phyloP scores from a whole-genome alignment of 73 alveolate genomes.

The Symbiodinium pilosum region DNA sequence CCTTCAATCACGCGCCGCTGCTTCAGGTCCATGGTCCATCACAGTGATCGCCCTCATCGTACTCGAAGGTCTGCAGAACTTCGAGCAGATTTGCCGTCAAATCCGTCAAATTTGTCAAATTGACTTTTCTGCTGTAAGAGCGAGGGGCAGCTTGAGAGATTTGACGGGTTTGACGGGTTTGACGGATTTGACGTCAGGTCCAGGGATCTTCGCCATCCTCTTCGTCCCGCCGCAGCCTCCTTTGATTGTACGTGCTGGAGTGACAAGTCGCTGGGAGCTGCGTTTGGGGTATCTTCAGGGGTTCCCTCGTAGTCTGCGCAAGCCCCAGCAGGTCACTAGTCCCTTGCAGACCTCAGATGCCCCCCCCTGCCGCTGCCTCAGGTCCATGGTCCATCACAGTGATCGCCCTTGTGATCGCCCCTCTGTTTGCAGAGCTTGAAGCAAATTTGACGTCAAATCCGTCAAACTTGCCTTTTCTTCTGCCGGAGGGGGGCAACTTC shows the following conservation, averaged over 20 bases:
- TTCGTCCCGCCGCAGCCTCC: conserved; percentile 1
- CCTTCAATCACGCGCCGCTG: background rate
- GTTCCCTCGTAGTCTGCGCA: background rate
- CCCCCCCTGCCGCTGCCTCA: background rate
- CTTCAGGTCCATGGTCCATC: background rate
- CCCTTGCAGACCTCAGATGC: background rate
- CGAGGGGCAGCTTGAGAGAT: background rate
- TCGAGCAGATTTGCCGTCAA: background rate
- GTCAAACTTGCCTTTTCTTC: background rate
- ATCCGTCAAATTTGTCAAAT: background rate
- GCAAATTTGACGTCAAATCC: background rate
- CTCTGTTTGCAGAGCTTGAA: background rate
- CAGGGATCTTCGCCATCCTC: background rate
- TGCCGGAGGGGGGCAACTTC: background rate
- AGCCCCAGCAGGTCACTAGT: background rate
- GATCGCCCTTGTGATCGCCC: background rate
- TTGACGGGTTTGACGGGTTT: background rate
- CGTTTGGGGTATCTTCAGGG: background rate
- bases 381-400: background rate
- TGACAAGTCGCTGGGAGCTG: background rate
- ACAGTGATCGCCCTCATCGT: conserved; percentile 1
- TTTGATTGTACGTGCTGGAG: background rate
- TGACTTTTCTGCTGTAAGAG: background rate
- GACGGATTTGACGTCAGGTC: background rate
- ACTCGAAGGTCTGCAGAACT: background rate